Percentiles rank a stretch among this genome's conserved stretches.
These are phyloP conservation scores for Sicyos baderoa DNA, from an alignment of 306 rosid species.

Conservation along the genomic window DNA sequence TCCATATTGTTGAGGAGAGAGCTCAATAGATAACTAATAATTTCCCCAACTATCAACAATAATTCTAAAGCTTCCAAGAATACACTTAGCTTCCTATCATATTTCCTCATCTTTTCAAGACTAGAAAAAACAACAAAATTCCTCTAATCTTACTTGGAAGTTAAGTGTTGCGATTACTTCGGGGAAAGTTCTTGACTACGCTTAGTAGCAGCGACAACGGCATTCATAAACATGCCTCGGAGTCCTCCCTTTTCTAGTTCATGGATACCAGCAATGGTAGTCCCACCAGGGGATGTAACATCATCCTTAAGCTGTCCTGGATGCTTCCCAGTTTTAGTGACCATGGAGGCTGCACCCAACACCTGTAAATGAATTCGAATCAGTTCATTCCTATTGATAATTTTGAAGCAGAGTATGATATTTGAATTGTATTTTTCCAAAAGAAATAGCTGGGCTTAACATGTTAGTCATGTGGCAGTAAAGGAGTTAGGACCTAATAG, in stretches of 20 bases:
- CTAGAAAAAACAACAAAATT: not conserved
- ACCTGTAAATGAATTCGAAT: slow-evolving; percentile 37
- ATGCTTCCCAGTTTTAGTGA: slow-evolving; percentile 50
- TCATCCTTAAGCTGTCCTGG: slow-evolving; percentile 88
- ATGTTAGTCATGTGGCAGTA: not conserved
- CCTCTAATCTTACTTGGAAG: not conserved
- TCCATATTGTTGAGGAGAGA: not conserved
- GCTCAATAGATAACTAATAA: not conserved
- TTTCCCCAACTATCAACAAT: slow-evolving; percentile 3
- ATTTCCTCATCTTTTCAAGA: slow-evolving; percentile 3
- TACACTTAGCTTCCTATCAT: not conserved
- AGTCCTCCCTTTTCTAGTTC: slow-evolving; percentile 85
- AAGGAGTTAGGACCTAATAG: not conserved
- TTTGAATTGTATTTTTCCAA: not conserved
- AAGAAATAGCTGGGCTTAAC: not conserved
- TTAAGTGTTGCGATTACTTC: slow-evolving; percentile 3
- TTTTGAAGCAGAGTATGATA: not conserved
- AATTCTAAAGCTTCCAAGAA: slow-evolving; percentile 6
- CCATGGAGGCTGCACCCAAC: slow-evolving; percentile 85
- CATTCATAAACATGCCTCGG: slow-evolving; percentile 88
- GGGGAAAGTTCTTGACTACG: slow-evolving; percentile 62
- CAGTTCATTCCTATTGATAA: not conserved
- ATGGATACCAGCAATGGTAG: slow-evolving; percentile 77
- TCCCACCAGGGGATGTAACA: slow-evolving; percentile 81
- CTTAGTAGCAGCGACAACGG: slow-evolving; percentile 70